Base-by-base conservation (phyloP, 2,329 filamentous ascomycete species). In the Claviceps paspali region DNA sequence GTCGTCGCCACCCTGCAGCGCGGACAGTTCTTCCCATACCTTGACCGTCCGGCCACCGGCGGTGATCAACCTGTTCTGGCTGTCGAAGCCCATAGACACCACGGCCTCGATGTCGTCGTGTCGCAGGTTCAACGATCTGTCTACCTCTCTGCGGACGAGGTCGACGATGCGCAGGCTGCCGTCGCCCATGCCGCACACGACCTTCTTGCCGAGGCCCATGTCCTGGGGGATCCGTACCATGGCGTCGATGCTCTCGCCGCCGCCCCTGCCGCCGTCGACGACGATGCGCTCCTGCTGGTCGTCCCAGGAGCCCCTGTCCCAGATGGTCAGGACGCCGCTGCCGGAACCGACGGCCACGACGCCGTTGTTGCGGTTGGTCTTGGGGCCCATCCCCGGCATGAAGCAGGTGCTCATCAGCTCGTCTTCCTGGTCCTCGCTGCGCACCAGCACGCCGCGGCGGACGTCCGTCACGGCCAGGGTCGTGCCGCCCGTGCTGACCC, bases 301-400 rank as follows among this genome's bases (percentile, higher is more conserved):
- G 51, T 93, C 87, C 88, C 91, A 96, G 1, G 82, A 76, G 1
- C 88, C 88, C 47, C 80, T 81, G 57, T 98, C 88, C 87, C 91
- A 98, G 6, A 96, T 63, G 4, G 87, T 95, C 44, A 96, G 56
- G 2, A 95, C 76, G 3, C 91, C 91, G 29, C 74, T 79, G 14
- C 75, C 79, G 19, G 70, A 76, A 17, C 83, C 84, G 26, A 83
- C 80, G 0, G 86, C 83, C 3, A 91, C 57, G 3, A 91, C 68
- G 5, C 84, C 84, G 33, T 82, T 81, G 49, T 75, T 79, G 27
- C 69, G 61, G 42, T 71, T 67, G 44, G 64, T 64, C 53, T 75
- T 77, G 22, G 79, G 76, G 0, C 82, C 76, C 42, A 94, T 60
- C 0, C 86, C 86, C 0, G 78, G 72, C 14, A 96, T 76, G 51